phyloP scores from a whole-genome alignment of 768 basidiomycete genomes.

The Brasilioporus rufonigricans region DNA sequence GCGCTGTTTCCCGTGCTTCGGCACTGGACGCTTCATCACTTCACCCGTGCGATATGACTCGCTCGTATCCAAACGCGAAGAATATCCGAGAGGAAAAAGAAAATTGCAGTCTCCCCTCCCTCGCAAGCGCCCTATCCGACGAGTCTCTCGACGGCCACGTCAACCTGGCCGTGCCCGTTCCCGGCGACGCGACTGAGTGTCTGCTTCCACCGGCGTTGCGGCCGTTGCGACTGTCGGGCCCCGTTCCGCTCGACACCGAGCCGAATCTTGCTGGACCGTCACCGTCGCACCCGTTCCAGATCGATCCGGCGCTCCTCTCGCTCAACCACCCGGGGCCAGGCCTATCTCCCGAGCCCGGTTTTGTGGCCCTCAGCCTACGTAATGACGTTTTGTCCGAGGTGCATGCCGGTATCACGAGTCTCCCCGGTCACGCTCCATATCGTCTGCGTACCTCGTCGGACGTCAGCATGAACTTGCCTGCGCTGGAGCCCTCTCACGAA shows the following conservation, averaged over 20 bases:
- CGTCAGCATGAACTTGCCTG: neutral
- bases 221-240: constrained; percentile 18
- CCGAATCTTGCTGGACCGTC: neutral
- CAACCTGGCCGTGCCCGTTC: constrained; percentile 4
- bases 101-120: constrained; percentile 12
- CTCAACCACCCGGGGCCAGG: constrained; percentile 8
- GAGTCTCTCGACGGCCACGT: constrained; percentile 13
- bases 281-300: constrained; percentile 13
- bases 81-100: neutral
- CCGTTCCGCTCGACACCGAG: neutral
- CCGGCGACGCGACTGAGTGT: constrained; percentile 1
- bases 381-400: neutral
- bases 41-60: neutral
- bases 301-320: constrained; percentile 28
- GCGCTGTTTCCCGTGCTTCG: neutral
- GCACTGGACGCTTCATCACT: neutral
- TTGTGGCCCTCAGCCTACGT: neutral
- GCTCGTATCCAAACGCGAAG: neutral
- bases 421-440: neutral
- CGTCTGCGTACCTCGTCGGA: neutral
- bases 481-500: neutral
- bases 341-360: neutral
- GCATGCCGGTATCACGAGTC: neutral
- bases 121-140: constrained; percentile 20
- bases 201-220: constrained; percentile 23